A percentile compares a stretch with the other conserved stretches of the same genome.
Evolutionary conservation across 225 moss, liverwort and hornwort genomes (phyloP).

Genomic region (Antitrichia curtipendula): DNA sequence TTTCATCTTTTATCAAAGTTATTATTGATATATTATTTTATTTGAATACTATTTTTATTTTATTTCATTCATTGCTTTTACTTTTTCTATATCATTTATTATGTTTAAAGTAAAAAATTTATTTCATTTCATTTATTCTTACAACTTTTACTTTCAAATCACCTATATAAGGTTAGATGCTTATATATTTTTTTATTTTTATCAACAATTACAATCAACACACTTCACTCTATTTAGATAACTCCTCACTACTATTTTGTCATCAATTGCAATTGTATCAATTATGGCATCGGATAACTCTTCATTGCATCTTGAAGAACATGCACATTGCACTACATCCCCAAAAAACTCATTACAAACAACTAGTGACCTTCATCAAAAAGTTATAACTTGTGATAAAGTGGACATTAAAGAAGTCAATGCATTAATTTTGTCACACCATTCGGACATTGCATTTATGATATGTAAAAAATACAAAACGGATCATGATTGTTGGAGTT

Average conservation of each 20-base stretch:
- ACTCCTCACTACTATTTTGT: too few species aligned
- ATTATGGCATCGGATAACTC: too few species aligned
- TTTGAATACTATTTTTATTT: neutral
- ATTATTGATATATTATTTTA: neutral
- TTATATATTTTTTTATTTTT: neutral
- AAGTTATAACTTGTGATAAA: neutral
- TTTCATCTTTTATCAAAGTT: neutral
- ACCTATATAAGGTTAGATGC: neutral
- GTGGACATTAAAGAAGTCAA: neutral
- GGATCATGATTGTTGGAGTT: neutral
- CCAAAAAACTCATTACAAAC: neutral
- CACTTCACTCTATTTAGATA: neutral
- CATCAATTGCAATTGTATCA: neutral
- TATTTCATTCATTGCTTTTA: neutral
- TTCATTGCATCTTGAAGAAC: neutral
- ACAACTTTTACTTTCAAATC: neutral
- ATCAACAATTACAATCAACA: too few species aligned
- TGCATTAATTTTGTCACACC: too few species aligned
- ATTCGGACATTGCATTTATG: neutral
- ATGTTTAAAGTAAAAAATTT: too few species aligned
- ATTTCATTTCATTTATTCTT: neutral
- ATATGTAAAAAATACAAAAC: neutral
- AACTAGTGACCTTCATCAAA: neutral
- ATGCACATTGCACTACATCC: fast-evolving
- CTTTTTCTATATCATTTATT: neutral